Conservation (phyloP, 345 rosid species). For the Angophora floribunda region DNA sequence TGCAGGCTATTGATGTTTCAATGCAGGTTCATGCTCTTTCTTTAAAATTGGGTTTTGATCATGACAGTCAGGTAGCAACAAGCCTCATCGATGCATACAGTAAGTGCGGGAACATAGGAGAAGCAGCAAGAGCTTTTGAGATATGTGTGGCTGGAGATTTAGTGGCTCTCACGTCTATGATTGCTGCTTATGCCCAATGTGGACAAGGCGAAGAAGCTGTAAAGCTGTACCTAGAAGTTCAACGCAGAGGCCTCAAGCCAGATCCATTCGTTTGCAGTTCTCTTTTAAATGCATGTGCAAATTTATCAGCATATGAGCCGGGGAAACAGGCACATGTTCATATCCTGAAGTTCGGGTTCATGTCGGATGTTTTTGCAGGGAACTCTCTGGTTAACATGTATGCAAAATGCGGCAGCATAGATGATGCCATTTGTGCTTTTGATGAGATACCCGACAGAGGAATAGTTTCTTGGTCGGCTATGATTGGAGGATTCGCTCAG, state of each 20-base stretch:
- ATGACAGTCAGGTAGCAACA: slow-evolving; percentile 31
- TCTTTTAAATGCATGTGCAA: slow-evolving; percentile 55
- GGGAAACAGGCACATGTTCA: slow-evolving; percentile 62
- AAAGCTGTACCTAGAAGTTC: slow-evolving; percentile 37
- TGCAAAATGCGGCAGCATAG: slow-evolving; percentile 62
- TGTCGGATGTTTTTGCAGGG: slow-evolving; percentile 40
- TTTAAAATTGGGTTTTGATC: slow-evolving; percentile 31
- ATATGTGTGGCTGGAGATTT: slow-evolving; percentile 20
- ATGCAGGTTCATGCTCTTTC: slow-evolving; percentile 37
- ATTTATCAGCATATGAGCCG: slow-evolving; percentile 58
- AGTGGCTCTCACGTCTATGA: slow-evolving; percentile 48
- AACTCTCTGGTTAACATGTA: slow-evolving; percentile 62
- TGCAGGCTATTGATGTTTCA: slow-evolving; percentile 22
- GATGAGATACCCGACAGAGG: slow-evolving; percentile 38
- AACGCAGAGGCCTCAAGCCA: slow-evolving; percentile 23
- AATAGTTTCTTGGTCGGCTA: slow-evolving; percentile 55
- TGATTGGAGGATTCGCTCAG: slow-evolving; percentile 53
- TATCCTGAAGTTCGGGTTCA: slow-evolving; percentile 43
- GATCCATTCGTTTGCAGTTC: slow-evolving; percentile 64
- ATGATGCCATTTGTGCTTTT: slow-evolving; percentile 40
- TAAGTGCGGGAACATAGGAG: slow-evolving; percentile 34
- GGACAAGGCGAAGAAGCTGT: slow-evolving; percentile 65
- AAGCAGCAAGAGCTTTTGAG: slow-evolving; percentile 30
- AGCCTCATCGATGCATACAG: slow-evolving; percentile 55
- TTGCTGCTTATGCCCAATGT: slow-evolving; percentile 39